Evolutionary conservation across 2,329 filamentous ascomycete genomes (phyloP), one percentile per base, ranked within the genome.

Genomic region (Aspergillus viridinutans): DNA sequence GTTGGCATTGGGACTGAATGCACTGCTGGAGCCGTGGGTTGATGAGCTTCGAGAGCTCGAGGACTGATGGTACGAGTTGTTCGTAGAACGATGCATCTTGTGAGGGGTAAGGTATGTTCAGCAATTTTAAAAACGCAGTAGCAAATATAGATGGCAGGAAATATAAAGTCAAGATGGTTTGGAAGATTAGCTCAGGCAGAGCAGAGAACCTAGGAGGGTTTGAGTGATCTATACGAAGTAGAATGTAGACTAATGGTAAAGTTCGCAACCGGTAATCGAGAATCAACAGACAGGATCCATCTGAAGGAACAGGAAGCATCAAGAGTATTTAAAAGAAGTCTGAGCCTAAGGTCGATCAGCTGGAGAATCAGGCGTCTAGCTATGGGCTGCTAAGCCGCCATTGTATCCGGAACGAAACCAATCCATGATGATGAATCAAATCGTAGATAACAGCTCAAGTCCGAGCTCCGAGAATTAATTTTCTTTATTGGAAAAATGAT

Each of bases 1-100:
- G 74, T 96, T 95, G 67, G 92, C 93, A 62, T 91, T 95, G 68
- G 89, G 89, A 78, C 90, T 95, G 81, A 96, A 96, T 67, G 93
- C 93, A 78, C 91, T 96, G 80, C 91, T 96, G 60, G 90, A 95
- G 72, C 87, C 88, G 71, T 91, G 87, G 62, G 79, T 83, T 43
- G 85, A 81, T 67, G 88, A 87, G 71, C 90, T 87, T 73, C 88
- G 85, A 52, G 86, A 81, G 57, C 63, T 62, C 51, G 67, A 61
- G 42, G 67, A 65, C 49, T 64, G 50, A 28, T 61, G 54, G 49
- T 67, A 65, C 28, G 63, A 61, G 58, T 72, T 70, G 51, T 66
- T 65, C 53, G 64, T 56, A 56, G 65, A 67, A 25, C 66, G 68
- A 64, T 73, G 66, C 72, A 74, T 74, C 50, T 50, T 68, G 53